Evolutionary conservation across 164 flowering plant species (phyloP).

Genomic region (Tinospora cordifolia): DNA sequence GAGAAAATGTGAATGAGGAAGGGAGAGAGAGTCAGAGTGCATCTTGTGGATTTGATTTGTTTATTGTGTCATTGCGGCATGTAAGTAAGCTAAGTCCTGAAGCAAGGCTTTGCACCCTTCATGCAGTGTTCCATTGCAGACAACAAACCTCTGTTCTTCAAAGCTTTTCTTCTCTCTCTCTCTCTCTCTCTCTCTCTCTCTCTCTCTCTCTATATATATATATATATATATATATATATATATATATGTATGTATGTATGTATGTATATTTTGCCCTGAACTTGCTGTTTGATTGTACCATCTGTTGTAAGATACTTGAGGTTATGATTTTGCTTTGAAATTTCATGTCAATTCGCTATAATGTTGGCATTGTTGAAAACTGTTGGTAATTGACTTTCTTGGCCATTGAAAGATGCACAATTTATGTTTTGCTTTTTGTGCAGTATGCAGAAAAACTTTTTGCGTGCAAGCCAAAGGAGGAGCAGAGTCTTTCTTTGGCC

Average conservation of each 20-base stretch:
- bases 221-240: too few species aligned
- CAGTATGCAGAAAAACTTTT: constrained; percentile 79
- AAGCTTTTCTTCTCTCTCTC: too few species aligned
- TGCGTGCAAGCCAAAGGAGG: constrained; percentile 42
- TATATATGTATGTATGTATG: not conserved
- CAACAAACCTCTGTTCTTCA: not conserved
- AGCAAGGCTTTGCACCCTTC: not conserved
- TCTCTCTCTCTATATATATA: too few species aligned
- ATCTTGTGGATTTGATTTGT: not conserved
- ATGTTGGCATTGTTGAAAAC: too few species aligned
- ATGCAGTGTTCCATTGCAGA: not conserved
- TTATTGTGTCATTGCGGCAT: not conserved
- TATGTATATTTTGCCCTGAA: not conserved
- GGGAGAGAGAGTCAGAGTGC: too few species aligned
- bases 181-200: too few species aligned
- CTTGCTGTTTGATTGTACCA: not conserved
- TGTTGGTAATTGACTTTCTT: not conserved
- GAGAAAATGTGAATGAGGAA: too few species aligned
- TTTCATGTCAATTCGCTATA: too few species aligned
- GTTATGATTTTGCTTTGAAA: too few species aligned
- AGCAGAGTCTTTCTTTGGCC: constrained; percentile 34
- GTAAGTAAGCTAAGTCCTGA: not conserved
- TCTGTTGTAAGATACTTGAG: too few species aligned
- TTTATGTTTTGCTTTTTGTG: constrained; percentile 18
- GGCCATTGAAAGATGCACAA: constrained; percentile 3